Base-by-base conservation (phyloP, 371 early-diverging fungal genomes). In the Syncephalastrum contaminatum region DNA sequence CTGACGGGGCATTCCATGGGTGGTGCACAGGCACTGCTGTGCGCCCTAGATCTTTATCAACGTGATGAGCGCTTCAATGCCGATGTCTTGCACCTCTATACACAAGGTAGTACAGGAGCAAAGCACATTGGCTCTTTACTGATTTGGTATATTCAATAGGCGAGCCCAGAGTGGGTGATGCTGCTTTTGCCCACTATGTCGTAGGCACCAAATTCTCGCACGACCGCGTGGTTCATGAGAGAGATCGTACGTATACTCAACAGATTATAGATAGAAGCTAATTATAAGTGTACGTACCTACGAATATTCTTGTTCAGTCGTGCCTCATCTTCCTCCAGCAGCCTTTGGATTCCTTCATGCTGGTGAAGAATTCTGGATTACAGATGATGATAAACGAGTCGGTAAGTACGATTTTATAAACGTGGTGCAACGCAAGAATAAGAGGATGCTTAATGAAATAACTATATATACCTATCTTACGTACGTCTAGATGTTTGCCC, bases 1-100 rank as follows among this genome's bases (percentile, higher is more conserved):
- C 56, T 66, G 20, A 52, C 60, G 12, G 66, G 66, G 42, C 63
- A 63, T 52, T 64, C 64, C 1, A 50, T 64, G 24, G 64, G 64
- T n/a, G 64, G 57, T 40, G 64, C 64, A 6, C 7, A 40, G 8
- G 60, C 64, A 2, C 24, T 60, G 5, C 27, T 64, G 5, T 24
- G 50, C 20, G 64, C 60, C 2, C 39, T 64, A 42, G 64, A 64
- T 30, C 51, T 64, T 47, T 56, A 64, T 42, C 59, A 64, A 45
- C 56, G 59, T 19, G 60, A 55, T 39, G n/a, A 27, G 12, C 40
- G 51, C 3, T 46, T 60, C 30, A 45, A 43, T 12, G 43, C 54
- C 21, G 20, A 30, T 12, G 55, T 55, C 22, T 30, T 60, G 30
- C 18, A 46, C 36, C 25, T 60, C 16, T 55, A 52, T 39, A 60